Evolutionary conservation across 768 basidiomycete genomes (phyloP), one percentile per base, ranked within the genome.

Genomic region (Pilatotrama ljubarskyi): DNA sequence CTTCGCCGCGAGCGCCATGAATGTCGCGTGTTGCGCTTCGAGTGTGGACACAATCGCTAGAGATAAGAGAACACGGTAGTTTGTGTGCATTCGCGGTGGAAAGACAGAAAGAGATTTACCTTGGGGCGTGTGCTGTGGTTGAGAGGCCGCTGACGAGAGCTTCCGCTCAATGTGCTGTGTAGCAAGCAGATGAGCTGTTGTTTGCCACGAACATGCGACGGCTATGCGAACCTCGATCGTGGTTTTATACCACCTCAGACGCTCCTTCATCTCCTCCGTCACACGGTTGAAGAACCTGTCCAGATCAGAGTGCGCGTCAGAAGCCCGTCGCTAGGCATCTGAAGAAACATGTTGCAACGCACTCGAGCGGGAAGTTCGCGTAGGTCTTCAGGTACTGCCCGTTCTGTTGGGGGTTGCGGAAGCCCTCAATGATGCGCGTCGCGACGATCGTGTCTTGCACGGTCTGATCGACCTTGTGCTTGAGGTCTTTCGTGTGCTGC

Each of bases 291-390:
- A 92, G 73, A 85, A 91, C 66, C 90, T 91, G 56, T 1, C 18
- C 5, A 8, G 15, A 8, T 24, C 41, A 40, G 15, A 36, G 35
- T 24, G 26, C 3, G 48, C 40, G 37, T 38, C 13, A 51, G 29
- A 42, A 41, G 46, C 66, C 37, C 46, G 15, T 47, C 24, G 3
- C 18, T 3, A 10, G n/a, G 6, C 7, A 6, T 48, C 14, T 7
- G 47, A 29, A 22, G 6, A 35, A 50, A 17, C 57, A 13, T 36
- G 40, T 18, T 5, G 18, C 37, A 64, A 77, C 86, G 47, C 64
- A 92, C 89, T 92, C 91, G 10, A 91, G 75, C 22, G 91, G 91
- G 73, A 93, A 94, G n/a, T 77, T 79, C 2, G 91, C 88, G 59
- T 91, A 84, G 50, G 88, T 88, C 69, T 90, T 91, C 51, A 92